phyloP scores from a whole-genome alignment of 208 protist genomes.

The Trypanosoma lewisi region DNA sequence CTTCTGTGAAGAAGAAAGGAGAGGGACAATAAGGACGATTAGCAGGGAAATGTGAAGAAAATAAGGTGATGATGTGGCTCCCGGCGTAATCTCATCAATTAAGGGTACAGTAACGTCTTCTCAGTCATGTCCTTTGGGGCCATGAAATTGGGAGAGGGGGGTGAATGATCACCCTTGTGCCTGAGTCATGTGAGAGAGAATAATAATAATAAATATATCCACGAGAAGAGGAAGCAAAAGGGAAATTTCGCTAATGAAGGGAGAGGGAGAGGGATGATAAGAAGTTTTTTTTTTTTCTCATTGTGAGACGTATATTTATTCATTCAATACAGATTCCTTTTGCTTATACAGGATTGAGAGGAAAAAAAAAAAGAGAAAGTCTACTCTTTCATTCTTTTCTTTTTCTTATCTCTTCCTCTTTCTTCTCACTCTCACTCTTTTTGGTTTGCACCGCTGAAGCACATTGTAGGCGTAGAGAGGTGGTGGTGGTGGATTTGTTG shows the following conservation, averaged over 20 bases:
- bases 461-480: neutral
- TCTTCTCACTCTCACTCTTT: conserved; percentile 3
- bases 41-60: neutral
- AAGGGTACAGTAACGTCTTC: conserved; percentile 49
- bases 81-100: conserved; percentile 72
- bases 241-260: neutral
- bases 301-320: neutral
- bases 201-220: neutral
- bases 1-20: neutral
- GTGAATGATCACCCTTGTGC: conserved; percentile 45
- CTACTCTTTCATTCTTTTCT: conserved; percentile 17
- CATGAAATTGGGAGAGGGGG: conserved; percentile 1
- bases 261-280: neutral
- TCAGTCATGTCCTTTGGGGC: neutral
- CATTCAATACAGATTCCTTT: neutral
- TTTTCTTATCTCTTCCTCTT: conserved; percentile 5
- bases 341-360: conserved; percentile 1
- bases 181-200: conserved; percentile 91
- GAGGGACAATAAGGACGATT: neutral
- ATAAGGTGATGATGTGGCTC: neutral
- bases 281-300: conserved; percentile 15
- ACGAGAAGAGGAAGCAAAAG: too few relatives aligned
- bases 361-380: too few relatives aligned
- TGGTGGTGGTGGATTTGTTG: too few relatives aligned
- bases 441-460: conserved; percentile 1